Base-by-base conservation (phyloP, 345 rosid species). In the Dipteronia dyeriana region DNA sequence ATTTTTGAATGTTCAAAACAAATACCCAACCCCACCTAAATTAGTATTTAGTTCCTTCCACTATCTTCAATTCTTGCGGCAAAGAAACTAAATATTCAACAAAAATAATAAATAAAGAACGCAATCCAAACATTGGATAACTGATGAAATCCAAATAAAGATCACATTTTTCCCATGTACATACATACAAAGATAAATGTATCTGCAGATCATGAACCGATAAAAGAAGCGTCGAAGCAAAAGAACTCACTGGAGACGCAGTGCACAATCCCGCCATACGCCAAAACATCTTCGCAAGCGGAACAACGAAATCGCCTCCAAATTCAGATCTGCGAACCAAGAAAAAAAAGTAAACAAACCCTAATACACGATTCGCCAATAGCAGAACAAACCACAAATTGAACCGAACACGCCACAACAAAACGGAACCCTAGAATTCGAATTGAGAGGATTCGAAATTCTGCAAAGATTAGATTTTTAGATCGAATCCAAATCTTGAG, bases 181-280 rank as follows among this genome's bases (percentile, higher is more conserved):
- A 56, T 17, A 43, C 39, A 51, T 9, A 25, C 49, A 67, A 0
- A 51, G 25, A 41, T 63, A 79, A 66, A 70, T 43, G 70, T 22
- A 72, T 53, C 61, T 4, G 61, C 10, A 65, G 75, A 70, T 77
- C 69, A 78, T 22, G 53, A 43, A 70, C 45, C 60, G n/a, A 43
- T 45, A 64, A 62, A 47, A 2, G 17, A 34, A 45, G 78, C 78
- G 75, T 9, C 41, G 41, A 56, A 56, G 11, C 25, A 73, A 66
- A 51, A 34, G 57, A 60, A 87, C 96, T 87, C 84, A 94, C 98
- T 78, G 97, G 96, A 79, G 98, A 94, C 19, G 97, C 93, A 68
- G 98, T 88, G 78, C 97, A 91, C 84, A 94, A 87, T 59, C 96
- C 97, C 9, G 96, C 87, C 96, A 94, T 94, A 61, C 94, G 97